Conservation (phyloP, 2,329 filamentous ascomycete species). For the Exophiala calicioides region DNA sequence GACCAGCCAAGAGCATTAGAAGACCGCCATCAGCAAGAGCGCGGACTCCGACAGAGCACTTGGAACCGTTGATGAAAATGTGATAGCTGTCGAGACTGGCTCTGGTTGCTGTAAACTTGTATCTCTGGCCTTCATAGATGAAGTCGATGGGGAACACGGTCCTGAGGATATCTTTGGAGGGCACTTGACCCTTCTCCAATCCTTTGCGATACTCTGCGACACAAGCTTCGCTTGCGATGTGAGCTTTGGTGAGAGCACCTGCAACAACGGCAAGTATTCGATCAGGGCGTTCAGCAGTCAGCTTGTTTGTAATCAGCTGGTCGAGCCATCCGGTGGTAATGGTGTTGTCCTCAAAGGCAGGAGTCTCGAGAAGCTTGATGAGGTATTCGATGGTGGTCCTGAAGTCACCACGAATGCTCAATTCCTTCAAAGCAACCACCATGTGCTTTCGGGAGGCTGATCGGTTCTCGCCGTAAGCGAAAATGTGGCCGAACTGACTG, state of each 20-base stretch:
- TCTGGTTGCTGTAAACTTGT: slow-evolving; percentile 96
- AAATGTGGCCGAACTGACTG: slow-evolving; percentile 98
- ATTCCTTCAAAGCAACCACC: slow-evolving; percentile 96
- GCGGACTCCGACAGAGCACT: slow-evolving; percentile 89
- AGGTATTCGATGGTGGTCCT: slow-evolving; percentile 97
- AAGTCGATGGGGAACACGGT: slow-evolving; percentile 98
- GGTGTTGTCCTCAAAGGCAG: slow-evolving; percentile 97
- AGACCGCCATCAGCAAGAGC: slow-evolving; percentile 92
- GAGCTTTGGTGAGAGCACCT: slow-evolving; percentile 91
- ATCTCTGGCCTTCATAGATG: slow-evolving; percentile 94
- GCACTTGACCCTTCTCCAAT: slow-evolving; percentile 95
- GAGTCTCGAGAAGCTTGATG: slow-evolving; percentile 97
- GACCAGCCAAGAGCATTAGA: slow-evolving; percentile 83
- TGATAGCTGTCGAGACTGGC: slow-evolving; percentile 94
- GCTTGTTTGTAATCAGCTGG: slow-evolving; percentile 95
- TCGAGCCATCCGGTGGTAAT: slow-evolving; percentile 99
- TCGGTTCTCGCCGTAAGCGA: slow-evolving; percentile 97
- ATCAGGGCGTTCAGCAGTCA: slow-evolving; percentile 94
- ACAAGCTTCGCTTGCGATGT: slow-evolving; percentile 88
- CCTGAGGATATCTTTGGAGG: slow-evolving; percentile 93
- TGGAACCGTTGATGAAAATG: slow-evolving; percentile 98
- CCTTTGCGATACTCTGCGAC: slow-evolving; percentile 83
- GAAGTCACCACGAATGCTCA: slow-evolving; percentile 99
- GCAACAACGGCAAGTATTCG: slow-evolving; percentile 91
- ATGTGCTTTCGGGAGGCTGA: slow-evolving; percentile 97